Conservation (phyloP, 2,329 filamentous ascomycete genomes). For the Dothiorella sarmentorum region DNA sequence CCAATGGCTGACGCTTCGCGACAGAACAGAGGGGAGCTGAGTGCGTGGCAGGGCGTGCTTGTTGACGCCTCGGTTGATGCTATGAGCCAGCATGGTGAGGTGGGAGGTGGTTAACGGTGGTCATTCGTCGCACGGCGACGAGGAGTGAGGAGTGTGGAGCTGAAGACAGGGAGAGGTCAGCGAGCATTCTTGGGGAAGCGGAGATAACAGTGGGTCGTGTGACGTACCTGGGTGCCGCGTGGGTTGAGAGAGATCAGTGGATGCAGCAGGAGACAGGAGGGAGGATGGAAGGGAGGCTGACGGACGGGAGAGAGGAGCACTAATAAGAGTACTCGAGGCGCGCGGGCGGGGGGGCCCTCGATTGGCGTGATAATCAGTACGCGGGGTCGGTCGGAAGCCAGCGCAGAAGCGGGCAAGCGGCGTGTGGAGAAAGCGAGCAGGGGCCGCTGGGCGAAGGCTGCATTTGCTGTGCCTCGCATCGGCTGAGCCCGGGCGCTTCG, state of each 20-base stretch:
- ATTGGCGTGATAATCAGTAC: conserved; percentile 10
- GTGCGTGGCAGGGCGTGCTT: neutral
- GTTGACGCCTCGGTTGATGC: conserved; percentile 4
- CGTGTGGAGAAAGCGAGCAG: conserved; percentile 9
- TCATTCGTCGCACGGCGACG: conserved; percentile 4
- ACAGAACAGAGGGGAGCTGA: neutral
- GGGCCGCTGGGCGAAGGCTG: neutral
- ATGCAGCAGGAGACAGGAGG: neutral
- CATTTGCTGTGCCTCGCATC: neutral
- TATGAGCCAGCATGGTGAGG: conserved; percentile 11
- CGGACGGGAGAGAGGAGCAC: neutral
- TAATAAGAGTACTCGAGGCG: neutral
- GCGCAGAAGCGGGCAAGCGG: neutral
- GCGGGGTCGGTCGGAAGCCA: conserved; percentile 14
- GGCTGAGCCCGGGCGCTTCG: neutral
- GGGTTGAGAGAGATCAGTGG: neutral
- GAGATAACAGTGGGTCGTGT: neutral
- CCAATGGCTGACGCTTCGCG: conserved; percentile 7
- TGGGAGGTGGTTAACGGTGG: neutral
- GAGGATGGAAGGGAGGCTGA: neutral
- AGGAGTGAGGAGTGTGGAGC: neutral
- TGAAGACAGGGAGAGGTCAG: neutral
- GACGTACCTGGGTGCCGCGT: conserved; percentile 1
- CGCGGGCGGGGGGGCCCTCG: neutral
- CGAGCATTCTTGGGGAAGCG: neutral